Conservation (phyloP, 2,329 filamentous ascomycete genomes). For the Talaromyces sp. region DNA sequence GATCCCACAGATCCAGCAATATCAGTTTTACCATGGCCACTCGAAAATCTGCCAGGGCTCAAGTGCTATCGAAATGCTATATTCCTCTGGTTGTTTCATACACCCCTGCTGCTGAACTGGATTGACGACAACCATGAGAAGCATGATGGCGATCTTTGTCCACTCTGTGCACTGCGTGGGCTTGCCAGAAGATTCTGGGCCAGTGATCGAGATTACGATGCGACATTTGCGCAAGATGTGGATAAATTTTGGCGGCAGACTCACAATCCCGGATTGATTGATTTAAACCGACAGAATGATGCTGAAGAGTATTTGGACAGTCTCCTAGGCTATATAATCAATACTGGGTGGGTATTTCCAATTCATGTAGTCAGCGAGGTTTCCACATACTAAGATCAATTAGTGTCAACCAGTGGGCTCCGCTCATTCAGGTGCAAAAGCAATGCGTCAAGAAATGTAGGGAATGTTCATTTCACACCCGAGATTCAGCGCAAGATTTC, state of each 20-base stretch:
- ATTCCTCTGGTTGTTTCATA: conserved; percentile 27
- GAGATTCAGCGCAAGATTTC: not conserved
- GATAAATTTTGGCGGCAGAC: not conserved
- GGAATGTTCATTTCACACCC: not conserved
- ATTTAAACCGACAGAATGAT: conserved; percentile 21
- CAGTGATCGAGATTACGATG: not conserved
- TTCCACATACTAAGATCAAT: not conserved
- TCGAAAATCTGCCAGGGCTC: not conserved
- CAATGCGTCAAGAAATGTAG: not conserved
- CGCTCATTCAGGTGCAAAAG: not conserved
- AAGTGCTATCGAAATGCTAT: conserved; percentile 31
- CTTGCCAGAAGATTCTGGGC: not conserved
- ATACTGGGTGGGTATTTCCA: not conserved
- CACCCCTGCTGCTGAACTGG: conserved; percentile 27
- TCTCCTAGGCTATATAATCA: conserved; percentile 5
- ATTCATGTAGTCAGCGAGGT: not conserved
- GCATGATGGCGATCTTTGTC: not conserved
- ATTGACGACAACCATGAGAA: not conserved
- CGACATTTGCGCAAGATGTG: not conserved
- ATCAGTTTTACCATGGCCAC: not conserved
- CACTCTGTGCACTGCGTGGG: conserved; percentile 21
- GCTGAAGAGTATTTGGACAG: conserved; percentile 21
- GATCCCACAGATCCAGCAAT: not conserved
- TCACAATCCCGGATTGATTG: not conserved
- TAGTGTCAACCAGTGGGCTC: not conserved